Percentiles rank a stretch among this genome's conserved stretches.
Conservation (phyloP, 805 yeast genomes). For the Teunomyces gatunensis region DNA sequence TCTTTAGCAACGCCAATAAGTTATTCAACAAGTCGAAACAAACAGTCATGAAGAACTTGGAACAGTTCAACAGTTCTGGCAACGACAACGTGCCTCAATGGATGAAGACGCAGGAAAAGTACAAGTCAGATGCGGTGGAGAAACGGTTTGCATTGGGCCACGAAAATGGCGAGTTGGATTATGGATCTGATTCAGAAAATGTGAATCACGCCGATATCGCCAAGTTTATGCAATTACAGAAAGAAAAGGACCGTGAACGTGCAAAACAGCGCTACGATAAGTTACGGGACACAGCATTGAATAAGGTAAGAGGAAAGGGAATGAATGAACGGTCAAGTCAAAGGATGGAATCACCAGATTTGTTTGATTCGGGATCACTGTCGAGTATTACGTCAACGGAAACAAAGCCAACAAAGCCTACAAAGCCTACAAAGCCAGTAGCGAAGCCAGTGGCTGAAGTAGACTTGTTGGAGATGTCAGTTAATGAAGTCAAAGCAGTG, state of each 20-base stretch:
- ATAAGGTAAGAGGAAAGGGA: constrained; percentile 6
- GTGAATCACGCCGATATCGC: constrained; percentile 43
- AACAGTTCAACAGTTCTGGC: constrained; percentile 43
- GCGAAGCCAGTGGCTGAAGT: no score
- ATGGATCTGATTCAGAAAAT: constrained; percentile 48
- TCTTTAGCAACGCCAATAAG: constrained; percentile 58
- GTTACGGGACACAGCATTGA: constrained; percentile 13
- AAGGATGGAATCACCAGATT: no score
- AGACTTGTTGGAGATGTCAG: no score
- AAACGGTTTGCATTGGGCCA: constrained; percentile 28
- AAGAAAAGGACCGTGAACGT: constrained; percentile 35
- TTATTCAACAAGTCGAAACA: constrained; percentile 58
- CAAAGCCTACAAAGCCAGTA: no score
- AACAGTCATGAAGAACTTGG: constrained; percentile 61
- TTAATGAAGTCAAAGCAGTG: no score
- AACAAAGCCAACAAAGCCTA: not conserved
- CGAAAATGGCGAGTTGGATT: constrained; percentile 34
- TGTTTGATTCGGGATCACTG: no score
- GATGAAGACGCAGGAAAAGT: constrained; percentile 61
- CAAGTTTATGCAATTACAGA: constrained; percentile 35
- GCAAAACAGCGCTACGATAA: constrained; percentile 23
- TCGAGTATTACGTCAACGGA: no score
- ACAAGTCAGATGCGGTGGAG: constrained; percentile 42
- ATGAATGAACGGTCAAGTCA: no score
- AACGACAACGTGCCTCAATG: constrained; percentile 54